Base-by-base conservation (phyloP, 352 stramenopile genomes). In the Pythium dissimile region DNA sequence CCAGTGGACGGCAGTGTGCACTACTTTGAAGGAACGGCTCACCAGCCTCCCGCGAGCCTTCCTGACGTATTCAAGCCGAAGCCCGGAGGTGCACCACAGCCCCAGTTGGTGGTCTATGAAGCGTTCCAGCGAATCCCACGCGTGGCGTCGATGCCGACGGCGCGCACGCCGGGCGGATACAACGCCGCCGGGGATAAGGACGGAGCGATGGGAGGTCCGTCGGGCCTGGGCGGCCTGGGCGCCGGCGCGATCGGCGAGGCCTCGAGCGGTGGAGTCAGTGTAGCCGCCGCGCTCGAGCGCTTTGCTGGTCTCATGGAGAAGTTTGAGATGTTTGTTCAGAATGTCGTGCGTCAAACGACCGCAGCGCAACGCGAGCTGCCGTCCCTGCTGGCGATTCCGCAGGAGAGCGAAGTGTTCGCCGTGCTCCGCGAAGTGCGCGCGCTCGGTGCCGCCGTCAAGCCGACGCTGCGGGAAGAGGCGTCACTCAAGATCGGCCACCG, bases 51-150 rank as follows among this genome's bases (percentile, higher is more conserved):
- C 6, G 62, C 73, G 21, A 86, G 77, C 9, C 73, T 99, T 35
- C 97, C 96, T 16, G 95, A 99, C 20, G 70, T 92, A 10, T 92
- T 99, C 32, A 94, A 97, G 62, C 96, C 96, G 1, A 98, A 97
- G 67, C 73, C 88, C 30, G 86, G 84, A 31, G 96, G 97, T 24
- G 85, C 99, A 23, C 79, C 86, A 16, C 76, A 88, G 20, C 84
- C 97, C 42, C 96, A 99, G 63, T 84, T 99, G 30, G 78, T 97
- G 5, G 94, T 99, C 20, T 99, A 99, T 66, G 97, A 99, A 59
- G 95, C 94, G 12, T 99, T 99, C 69, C 94, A 98, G 69, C 86
- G 95, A 48, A 95, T 97, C 32, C 91, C 95, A 23, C 86, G 96
- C 30, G 93, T 94, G 32, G 92, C 88, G 23, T 90, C 84, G 28